Evolutionary conservation across 805 yeast genomes (phyloP), one percentile per base, ranked within the genome.

Genomic region (Cyberlindnera mrakii): DNA sequence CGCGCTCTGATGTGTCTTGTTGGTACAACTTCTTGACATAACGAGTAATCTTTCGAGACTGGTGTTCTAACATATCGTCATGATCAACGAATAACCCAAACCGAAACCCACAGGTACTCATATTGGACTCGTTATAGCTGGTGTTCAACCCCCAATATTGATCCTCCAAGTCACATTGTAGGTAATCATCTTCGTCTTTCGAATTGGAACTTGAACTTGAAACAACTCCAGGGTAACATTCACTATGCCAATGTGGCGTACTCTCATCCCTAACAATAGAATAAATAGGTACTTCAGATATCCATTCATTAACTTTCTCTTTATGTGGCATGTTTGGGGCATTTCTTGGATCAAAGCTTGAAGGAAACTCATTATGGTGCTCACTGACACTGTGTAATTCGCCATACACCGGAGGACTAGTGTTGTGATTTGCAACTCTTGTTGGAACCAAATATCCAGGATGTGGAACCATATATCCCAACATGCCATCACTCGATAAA

Each of bases 281-380:
- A 40, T 62, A 68, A 8, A 70, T 55, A 1, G 90, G 90, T 4
- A 85, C 71, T 25, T 69, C 67, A 4, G 65, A 63, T 30, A 85
- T 72, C 93, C 93, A 85, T 6, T 59, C 63, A 32, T 68, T 67
- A 1, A 85, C 85, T 53, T 84, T 85, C 53, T 85, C 91, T 38
- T 62, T 66, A 48, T 71, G 75, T 1, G 78, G 70, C 89, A 85
- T 83, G 58, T 78, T 80, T 8, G 72, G 64, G 3, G 79, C 78
- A 27, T 62, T 62, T 53, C 87, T 68, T 11, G 91, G 91, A 45
- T 82, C 72, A 55, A 84, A 82, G 13, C 55, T 53, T 1, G 64
- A 47, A 1, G 83, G 81, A 41, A 77, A 70, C 33, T 18, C 17
- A 29, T 30, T 17, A 13, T 17, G 11, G 29, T 15, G 30, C 31